A percentile compares a stretch with the other conserved stretches of the same genome.
phyloP scores from a whole-genome alignment of 805 yeast genomes.

The Saccharomyces kudriavzevii region DNA sequence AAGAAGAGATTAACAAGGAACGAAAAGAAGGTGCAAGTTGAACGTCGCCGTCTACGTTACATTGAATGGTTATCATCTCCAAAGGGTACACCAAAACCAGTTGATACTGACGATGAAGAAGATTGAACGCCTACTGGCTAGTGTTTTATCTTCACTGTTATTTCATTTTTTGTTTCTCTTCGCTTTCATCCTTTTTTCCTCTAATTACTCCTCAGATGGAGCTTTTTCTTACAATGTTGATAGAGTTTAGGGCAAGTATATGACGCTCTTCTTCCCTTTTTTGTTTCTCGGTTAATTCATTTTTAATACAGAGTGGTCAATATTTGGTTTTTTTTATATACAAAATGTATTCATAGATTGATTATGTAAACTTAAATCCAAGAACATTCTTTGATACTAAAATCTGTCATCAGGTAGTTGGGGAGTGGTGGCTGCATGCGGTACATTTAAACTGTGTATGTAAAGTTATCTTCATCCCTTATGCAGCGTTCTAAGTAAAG shows the following conservation, averaged over 20 bases:
- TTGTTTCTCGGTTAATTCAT: background rate
- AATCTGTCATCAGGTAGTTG: background rate
- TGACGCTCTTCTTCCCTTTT: background rate
- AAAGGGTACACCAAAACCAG: conserved; percentile 95
- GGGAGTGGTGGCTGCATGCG: background rate
- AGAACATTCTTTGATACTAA: background rate
- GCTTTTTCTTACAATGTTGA: background rate
- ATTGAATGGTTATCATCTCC: conserved; percentile 93
- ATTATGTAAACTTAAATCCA: background rate
- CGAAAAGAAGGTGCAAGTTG: conserved; percentile 84
- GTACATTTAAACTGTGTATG: background rate
- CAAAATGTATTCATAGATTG: background rate
- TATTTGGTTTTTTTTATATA: background rate
- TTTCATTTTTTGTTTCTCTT: background rate
- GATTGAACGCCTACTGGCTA: conserved; percentile 9
- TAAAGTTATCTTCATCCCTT: background rate
- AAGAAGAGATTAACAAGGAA: conserved; percentile 98
- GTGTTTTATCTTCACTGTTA: background rate
- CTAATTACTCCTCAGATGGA: background rate
- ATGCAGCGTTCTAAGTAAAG: background rate
- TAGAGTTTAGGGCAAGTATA: background rate
- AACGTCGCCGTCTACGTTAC: conserved; percentile 89
- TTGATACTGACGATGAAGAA: conserved; percentile 83
- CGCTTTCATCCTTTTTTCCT: background rate
- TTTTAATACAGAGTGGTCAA: background rate